Evolutionary conservation across 1,139 yeast genomes (phyloP).

Genomic region (Pichia sp.): DNA sequence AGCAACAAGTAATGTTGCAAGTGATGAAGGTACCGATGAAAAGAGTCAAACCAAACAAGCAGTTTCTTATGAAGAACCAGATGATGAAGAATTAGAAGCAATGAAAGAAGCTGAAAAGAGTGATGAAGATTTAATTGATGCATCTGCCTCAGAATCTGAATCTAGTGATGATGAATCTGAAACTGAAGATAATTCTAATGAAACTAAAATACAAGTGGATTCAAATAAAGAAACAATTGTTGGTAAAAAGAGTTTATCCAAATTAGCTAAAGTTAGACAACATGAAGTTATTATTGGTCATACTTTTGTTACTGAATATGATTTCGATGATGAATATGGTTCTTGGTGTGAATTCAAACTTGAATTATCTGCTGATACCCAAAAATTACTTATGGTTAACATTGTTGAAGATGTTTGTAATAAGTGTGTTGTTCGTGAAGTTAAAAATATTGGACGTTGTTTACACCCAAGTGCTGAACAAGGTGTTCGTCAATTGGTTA

Average conservation of each 20-base stretch:
- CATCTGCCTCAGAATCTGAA: slow-evolving; percentile 36
- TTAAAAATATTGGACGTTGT: slow-evolving; percentile 89
- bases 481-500: slow-evolving; percentile 66
- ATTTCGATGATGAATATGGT: slow-evolving; percentile 85
- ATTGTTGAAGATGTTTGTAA: slow-evolving; percentile 90
- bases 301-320: slow-evolving; percentile 66
- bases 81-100: slow-evolving; percentile 84
- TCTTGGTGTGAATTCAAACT: slow-evolving; percentile 90
- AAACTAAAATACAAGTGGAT: slow-evolving; percentile 17
- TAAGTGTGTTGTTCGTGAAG: slow-evolving; percentile 87
- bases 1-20: slow-evolving; percentile 33
- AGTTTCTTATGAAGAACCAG: slow-evolving; percentile 91
- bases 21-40: slow-evolving; percentile 60
- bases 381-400: slow-evolving; percentile 95
- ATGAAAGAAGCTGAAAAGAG: slow-evolving; percentile 78
- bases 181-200: slow-evolving; percentile 28
- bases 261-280: slow-evolving; percentile 77
- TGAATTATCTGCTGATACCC: slow-evolving; percentile 78
- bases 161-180: slow-evolving; percentile 33
- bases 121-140: slow-evolving; percentile 50
- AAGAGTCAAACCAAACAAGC: slow-evolving; percentile 69
- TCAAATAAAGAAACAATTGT: slow-evolving; percentile 13
- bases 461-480: slow-evolving; percentile 73
- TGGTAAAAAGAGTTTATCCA: slow-evolving; percentile 34
- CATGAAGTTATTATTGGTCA: slow-evolving; percentile 70